Evolutionary conservation across 83 land plant genomes (phyloP).

Genomic region (Thuja plicata): DNA sequence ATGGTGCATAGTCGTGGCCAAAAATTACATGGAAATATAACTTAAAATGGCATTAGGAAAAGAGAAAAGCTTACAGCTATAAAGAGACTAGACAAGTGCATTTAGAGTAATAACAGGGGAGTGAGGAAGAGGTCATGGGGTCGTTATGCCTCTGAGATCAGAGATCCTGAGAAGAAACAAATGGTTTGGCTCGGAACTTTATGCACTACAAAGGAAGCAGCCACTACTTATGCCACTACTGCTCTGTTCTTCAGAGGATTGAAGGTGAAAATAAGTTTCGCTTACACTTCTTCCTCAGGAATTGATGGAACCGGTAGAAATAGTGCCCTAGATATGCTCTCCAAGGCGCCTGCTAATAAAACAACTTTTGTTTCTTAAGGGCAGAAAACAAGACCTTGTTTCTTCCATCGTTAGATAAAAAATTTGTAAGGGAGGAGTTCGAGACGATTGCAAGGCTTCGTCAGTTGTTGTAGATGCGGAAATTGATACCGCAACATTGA

Average conservation of each 20-base stretch:
- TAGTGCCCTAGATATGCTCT: too few species aligned
- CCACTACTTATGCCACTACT: neutral
- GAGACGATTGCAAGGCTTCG: neutral
- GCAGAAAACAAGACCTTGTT: neutral
- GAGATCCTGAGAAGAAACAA: neutral
- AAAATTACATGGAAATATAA: too few species aligned
- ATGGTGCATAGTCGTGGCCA: too few species aligned
- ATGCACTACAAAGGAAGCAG: neutral
- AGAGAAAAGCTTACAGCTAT: too few species aligned
- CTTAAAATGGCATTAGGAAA: too few species aligned
- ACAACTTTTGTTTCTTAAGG: neutral
- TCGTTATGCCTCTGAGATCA: neutral
- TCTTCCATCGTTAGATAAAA: neutral
- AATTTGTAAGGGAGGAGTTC: neutral
- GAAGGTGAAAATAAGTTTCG: neutral
- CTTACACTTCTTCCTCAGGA: neutral
- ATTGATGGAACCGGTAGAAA: neutral
- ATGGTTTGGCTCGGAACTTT: neutral
- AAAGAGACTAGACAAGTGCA: too few species aligned
- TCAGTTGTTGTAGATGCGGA: neutral
- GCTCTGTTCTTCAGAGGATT: neutral
- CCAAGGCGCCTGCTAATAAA: neutral
- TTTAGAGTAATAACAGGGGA: too few species aligned
- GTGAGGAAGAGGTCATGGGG: conserved; percentile 2
- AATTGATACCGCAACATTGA: too few species aligned